A percentile compares a stretch with the other conserved stretches of the same genome.
Evolutionary conservation across 768 basidiomycete species (phyloP).

Genomic region (Mycena olivaceomarginata): DNA sequence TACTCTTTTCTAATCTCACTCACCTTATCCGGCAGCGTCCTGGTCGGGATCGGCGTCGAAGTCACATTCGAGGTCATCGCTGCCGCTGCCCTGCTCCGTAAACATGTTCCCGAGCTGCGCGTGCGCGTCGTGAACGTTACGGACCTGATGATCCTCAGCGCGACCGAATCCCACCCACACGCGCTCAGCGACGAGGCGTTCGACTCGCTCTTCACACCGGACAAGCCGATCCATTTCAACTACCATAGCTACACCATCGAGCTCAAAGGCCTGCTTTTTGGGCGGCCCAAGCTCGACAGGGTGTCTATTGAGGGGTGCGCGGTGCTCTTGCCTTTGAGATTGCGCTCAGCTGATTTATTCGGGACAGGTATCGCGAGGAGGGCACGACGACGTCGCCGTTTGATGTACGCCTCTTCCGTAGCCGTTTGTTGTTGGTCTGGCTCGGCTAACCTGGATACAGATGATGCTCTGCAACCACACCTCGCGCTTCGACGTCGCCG

Average conservation of each 20-base stretch:
- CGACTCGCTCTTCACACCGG: conserved; percentile 81
- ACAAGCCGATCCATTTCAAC: conserved; percentile 85
- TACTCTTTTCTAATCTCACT: background rate
- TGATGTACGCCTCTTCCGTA: conserved; percentile 65
- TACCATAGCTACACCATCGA: conserved; percentile 91
- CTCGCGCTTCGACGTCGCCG: conserved; percentile 80
- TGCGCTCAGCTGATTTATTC: background rate
- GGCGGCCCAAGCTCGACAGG: conserved; percentile 68
- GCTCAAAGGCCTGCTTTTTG: conserved; percentile 79
- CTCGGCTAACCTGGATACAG: conserved; percentile 51
- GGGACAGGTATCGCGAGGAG: conserved; percentile 75
- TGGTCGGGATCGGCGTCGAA: conserved; percentile 93
- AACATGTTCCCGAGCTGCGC: conserved; percentile 81
- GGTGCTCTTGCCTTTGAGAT: background rate
- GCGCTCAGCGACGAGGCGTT: conserved; percentile 78
- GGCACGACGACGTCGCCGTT: conserved; percentile 91
- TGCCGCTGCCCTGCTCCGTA: conserved; percentile 87
- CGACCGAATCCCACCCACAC: conserved; percentile 85
- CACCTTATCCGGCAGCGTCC: conserved; percentile 69
- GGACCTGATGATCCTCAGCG: conserved; percentile 89
- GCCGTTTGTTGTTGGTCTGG: background rate
- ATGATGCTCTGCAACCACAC: conserved; percentile 87
- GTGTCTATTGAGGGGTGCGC: conserved; percentile 72
- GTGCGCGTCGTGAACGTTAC: conserved; percentile 93
- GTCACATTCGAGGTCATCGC: conserved; percentile 93